Conservation (phyloP, 768 basidiomycete species). For the Boletus sp. region DNA sequence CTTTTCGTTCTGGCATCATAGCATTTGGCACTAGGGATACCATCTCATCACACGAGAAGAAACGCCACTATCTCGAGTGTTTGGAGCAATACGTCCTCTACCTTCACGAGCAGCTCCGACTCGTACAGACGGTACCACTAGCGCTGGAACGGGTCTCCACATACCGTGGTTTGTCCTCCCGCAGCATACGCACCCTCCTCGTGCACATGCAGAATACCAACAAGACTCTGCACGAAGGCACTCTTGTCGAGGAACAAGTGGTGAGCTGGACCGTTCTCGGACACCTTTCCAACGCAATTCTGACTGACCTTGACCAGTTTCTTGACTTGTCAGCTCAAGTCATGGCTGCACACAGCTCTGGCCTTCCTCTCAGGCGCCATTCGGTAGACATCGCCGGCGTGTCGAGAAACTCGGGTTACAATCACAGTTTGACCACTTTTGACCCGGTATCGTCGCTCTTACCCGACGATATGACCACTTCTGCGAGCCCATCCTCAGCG, state of each 20-base stretch:
- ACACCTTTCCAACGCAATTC: neutral
- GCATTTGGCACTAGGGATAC: conserved; percentile 44
- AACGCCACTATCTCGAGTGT: conserved; percentile 70
- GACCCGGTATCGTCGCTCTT: conserved; percentile 14
- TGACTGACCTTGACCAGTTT: conserved; percentile 19
- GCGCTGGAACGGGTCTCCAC: conserved; percentile 49
- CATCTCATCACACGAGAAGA: conserved; percentile 81
- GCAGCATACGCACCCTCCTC: conserved; percentile 67
- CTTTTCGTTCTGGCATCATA: neutral
- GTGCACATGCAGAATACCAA: conserved; percentile 66
- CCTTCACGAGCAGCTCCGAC: conserved; percentile 58
- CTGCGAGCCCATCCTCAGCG: conserved; percentile 24
- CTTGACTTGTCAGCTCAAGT: conserved; percentile 31
- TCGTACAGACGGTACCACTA: conserved; percentile 46
- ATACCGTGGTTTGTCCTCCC: conserved; percentile 57
- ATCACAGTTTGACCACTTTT: conserved; percentile 12
- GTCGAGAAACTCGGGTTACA: conserved; percentile 11
- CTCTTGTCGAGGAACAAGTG: conserved; percentile 52
- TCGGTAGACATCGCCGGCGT: conserved; percentile 26
- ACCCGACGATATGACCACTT: conserved; percentile 18
- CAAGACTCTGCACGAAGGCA: conserved; percentile 48
- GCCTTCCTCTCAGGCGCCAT: conserved; percentile 31
- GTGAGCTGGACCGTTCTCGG: conserved; percentile 32
- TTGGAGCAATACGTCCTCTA: conserved; percentile 69
- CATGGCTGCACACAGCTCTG: conserved; percentile 23